Base-by-base conservation (phyloP, 306 rosid genomes). In the Hippophae rhamnoides region DNA sequence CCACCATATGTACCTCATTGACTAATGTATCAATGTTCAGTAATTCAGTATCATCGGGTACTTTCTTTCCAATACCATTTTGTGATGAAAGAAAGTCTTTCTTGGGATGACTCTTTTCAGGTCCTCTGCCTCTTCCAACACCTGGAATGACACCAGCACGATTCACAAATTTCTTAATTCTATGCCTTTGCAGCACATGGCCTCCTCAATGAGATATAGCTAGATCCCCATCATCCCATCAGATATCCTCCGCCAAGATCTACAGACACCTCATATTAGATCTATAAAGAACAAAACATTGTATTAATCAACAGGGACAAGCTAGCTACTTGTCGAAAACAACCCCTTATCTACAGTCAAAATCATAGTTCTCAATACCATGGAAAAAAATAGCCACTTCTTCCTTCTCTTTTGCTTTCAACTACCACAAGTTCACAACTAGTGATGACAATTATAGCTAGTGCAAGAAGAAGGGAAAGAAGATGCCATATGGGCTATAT, bases 201-300 rank as follows among this genome's bases (percentile, higher is more conserved):
- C 74, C 62, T 40, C 79, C 80, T 72, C 77, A 78, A 63, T 65
- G 84, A 46, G 38, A 31, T 31, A 31, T 4, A 31, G 76, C 80
- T 3, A 61, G 77, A 48, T 83, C 87, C 51, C 80, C 89, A 41
- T 77, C 82, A 47, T 85, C 96, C 99, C 99, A 93, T 69, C 74
- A 79, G 63, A 88, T 77, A 76, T 88, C 99, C 74, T 79, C 90
- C 0, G 82, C 1, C 31, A 94, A 79, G 56, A 86, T 86, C 99
- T 88, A 86, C 51, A 42, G 46, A 57, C 47, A 69, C 44, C 23
- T 60, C 38, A 31, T 31, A 31, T 2, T 31, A 57, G 54, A 45
- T 58, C 44, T 64, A 27, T 73, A 31, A 31, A 31, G 38, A 31
- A 4, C 38, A 31, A 31, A 31, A 5, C 38, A 31, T 31, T 31